Percentiles rank a stretch among this genome's conserved stretches.
Conservation (phyloP, 148 eudicot species). For the Diospyros kaki region DNA sequence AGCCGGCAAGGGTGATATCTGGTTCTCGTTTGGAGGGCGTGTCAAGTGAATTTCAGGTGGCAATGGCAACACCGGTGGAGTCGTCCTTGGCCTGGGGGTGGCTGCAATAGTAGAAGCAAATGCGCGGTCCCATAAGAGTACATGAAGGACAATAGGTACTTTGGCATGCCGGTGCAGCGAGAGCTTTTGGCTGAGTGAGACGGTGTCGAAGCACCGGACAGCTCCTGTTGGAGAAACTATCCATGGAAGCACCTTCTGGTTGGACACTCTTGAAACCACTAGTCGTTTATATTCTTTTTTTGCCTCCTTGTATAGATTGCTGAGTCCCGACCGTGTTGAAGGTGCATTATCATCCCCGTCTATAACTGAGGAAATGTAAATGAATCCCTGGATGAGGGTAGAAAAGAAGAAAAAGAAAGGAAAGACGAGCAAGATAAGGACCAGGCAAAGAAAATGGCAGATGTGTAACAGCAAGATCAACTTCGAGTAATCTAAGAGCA, state of each 20-base stretch:
- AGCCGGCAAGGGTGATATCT: constrained; percentile 20
- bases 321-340: constrained; percentile 66
- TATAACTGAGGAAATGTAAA: constrained; percentile 63
- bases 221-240: constrained; percentile 68
- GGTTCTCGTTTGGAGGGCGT: constrained; percentile 20
- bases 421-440: neutral
- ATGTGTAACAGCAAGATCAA: too few relatives aligned
- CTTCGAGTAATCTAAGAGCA: too few relatives aligned
- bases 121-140: constrained; percentile 46
- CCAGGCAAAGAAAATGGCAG: neutral
- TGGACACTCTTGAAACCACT: constrained; percentile 61
- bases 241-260: constrained; percentile 87
- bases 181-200: constrained; percentile 79
- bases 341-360: constrained; percentile 52
- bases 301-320: constrained; percentile 57
- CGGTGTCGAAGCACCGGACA: constrained; percentile 72
- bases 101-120: constrained; percentile 13
- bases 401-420: neutral
- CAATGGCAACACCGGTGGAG: constrained; percentile 12
- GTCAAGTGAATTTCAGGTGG: constrained; percentile 22
- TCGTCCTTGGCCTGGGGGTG: constrained; percentile 19
- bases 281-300: constrained; percentile 38
- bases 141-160: constrained; percentile 54
- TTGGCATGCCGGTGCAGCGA: constrained; percentile 72
- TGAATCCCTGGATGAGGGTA: constrained; percentile 55